Evolutionary conservation across 257 asterid species (phyloP), one percentile per base, ranked within the genome.

Genomic region (Apocynum venetum): DNA sequence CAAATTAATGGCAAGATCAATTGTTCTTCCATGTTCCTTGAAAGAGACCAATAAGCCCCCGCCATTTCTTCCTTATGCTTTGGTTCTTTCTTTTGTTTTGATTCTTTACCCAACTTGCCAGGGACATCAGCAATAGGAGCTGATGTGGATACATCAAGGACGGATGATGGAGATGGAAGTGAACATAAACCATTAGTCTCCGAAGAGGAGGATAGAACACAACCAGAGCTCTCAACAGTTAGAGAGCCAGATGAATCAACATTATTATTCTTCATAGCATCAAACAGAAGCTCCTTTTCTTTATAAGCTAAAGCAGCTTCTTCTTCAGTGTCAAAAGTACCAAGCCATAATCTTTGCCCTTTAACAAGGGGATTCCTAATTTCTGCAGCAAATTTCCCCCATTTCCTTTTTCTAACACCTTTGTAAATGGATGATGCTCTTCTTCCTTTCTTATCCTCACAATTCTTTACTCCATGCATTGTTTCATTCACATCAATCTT

Each of bases 361-460:
- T 41, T 41, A 9, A 44, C 59, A 7, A 73, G 6, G 2, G 88
- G 88, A 51, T 84, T 67, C 56, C 86, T 74, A 51, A 84, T 84
- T 77, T 84, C 88, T 60, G 85, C 88, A 7, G 88, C 88, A 57
- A 43, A 85, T 56, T 79, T 85, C 10, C 88, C 86, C 86, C 86
- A 82, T n/a, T 73, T 80, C 77, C 86, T 79, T 75, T 56, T 82
- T 79, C 88, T 79, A 63, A 85, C 86, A 6, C 88, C 88, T 79
- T 69, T 75, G 17, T 68, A 78, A 47, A 53, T 76, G 0, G 82
- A 60, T 0, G 83, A 36, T 25, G 83, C 53, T 66, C 60, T 75
- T 51, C 44, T 72, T 61, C 46, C 25, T 60, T 57, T 78, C 66
- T 81, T 60, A 36, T 65, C 52, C 19, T 77, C 77, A 55, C 13